These are phyloP conservation scores for Alternaria metachromatica DNA, from an alignment of 2,329 filamentous ascomycete species.

Conservation along the genomic window DNA sequence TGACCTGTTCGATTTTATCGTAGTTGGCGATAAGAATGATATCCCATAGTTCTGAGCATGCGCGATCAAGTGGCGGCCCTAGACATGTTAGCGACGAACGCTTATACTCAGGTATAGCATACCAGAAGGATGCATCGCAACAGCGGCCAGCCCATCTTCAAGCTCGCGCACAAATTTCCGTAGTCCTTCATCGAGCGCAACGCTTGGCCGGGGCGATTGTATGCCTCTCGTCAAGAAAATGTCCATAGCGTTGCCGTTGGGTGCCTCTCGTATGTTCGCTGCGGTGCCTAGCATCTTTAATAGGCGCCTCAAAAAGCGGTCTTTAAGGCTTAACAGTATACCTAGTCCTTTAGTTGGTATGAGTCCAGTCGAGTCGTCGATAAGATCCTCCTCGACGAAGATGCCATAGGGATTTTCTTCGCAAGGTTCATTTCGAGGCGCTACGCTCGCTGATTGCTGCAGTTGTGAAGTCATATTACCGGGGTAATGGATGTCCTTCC, in stretches of 20 bases:
- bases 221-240: background rate
- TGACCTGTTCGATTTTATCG: background rate
- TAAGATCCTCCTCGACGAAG: background rate
- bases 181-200: background rate
- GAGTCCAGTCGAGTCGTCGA: background rate
- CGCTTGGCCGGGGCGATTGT: background rate
- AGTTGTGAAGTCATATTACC: background rate
- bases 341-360: background rate
- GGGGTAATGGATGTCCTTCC: background rate
- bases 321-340: background rate
- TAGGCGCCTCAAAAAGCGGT: background rate
- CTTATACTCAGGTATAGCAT: rapidly evolving
- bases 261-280: background rate
- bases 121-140: background rate
- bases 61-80: background rate
- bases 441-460: rapidly evolving
- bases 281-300: background rate
- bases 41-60: constrained; percentile 1
- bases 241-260: rapidly evolving
- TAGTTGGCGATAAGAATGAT: background rate
- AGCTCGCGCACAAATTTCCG: background rate
- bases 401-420: background rate
- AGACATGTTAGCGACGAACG: background rate
- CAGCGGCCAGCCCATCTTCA: background rate
- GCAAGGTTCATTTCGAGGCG: background rate